Percentiles rank a stretch among this genome's conserved stretches.
Conservation (phyloP, 305 asterid species). For the Plantago lanceolata region DNA sequence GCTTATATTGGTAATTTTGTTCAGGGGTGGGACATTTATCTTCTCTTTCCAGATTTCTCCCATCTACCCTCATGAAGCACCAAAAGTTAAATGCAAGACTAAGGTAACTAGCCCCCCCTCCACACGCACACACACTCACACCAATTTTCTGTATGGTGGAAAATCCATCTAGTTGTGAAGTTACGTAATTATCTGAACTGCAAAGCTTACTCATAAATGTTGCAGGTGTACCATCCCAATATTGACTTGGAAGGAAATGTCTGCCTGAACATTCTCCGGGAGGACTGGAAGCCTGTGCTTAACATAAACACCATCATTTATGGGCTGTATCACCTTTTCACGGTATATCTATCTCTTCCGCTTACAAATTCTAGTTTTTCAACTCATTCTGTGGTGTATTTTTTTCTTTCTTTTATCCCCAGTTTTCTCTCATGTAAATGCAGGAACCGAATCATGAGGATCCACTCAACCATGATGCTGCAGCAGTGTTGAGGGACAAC, state of each 20-base stretch:
- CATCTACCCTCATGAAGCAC: conserved; percentile 93
- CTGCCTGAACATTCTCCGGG: conserved; percentile 96
- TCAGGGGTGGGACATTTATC: conserved; percentile 72
- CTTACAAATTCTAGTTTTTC: neutral
- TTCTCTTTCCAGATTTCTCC: conserved; percentile 83
- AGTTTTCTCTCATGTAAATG: neutral
- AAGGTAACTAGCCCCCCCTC: conserved; percentile 48
- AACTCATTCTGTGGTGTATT: neutral
- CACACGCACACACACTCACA: no score
- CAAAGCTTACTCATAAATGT: neutral
- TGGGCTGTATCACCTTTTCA: conserved; percentile 86
- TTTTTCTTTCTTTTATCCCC: neutral
- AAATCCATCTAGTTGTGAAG: neutral
- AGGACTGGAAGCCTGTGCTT: conserved; percentile 98
- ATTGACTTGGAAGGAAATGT: conserved; percentile 97
- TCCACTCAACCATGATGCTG: conserved; percentile 56
- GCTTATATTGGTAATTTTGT: conserved; percentile 25
- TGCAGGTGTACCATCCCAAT: conserved; percentile 95
- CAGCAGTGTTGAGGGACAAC: conserved; percentile 55
- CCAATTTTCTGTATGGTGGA: neutral
- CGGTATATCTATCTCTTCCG: conserved; percentile 40
- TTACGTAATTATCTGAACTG: neutral
- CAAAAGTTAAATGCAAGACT: conserved; percentile 96
- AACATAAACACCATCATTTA: conserved; percentile 81
- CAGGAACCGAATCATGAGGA: conserved; percentile 66